A percentile compares a stretch with the other conserved stretches of the same genome.
Evolutionary conservation across 371 early-diverging fungal species (phyloP).

Genomic region (Lichtheimia hyalospora): DNA sequence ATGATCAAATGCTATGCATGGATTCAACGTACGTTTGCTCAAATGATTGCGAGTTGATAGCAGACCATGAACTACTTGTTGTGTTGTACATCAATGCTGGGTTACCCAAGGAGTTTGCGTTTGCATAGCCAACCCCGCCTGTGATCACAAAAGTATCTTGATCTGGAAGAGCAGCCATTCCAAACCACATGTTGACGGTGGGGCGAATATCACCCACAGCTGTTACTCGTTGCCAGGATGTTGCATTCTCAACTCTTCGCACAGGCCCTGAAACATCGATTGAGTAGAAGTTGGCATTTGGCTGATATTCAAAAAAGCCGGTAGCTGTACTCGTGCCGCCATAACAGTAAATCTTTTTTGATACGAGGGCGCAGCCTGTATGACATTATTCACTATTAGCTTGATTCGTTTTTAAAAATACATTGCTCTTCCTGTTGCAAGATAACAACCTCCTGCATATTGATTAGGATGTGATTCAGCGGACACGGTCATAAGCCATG

Average conservation of each 20-base stretch:
- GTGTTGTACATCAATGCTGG: background rate
- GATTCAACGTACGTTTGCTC: no score
- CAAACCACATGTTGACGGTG: background rate
- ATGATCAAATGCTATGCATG: no score
- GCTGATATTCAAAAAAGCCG: background rate
- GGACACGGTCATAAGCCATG: background rate
- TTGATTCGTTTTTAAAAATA: no score
- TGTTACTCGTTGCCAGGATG: background rate
- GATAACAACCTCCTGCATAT: background rate
- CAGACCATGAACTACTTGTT: background rate
- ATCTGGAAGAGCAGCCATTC: background rate
- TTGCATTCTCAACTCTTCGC: background rate
- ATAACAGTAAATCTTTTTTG: background rate
- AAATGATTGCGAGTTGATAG: background rate
- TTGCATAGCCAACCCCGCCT: background rate
- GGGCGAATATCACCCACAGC: background rate
- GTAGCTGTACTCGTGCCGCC: background rate
- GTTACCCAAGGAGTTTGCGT: background rate
- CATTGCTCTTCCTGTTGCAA: no score
- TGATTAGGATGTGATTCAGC: background rate
- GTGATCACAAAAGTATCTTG: background rate
- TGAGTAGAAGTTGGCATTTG: background rate
- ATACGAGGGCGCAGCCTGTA: background rate
- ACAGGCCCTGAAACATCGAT: background rate
- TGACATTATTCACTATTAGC: background rate